Evolutionary conservation across 345 rosid species (phyloP).

Genomic region (Gossypium turneri): DNA sequence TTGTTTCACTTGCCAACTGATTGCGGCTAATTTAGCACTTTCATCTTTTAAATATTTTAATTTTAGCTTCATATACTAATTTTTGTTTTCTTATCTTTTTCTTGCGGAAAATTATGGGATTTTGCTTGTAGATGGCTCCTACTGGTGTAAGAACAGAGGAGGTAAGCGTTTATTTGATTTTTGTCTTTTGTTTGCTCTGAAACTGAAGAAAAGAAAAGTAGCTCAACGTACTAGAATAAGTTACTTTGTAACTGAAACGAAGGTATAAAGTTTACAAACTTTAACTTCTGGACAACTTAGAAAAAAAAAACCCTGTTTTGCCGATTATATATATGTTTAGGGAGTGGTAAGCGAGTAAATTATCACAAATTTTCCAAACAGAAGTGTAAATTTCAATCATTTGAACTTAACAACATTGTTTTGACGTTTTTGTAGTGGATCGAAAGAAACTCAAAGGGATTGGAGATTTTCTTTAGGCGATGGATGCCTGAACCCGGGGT

Average conservation of each 20-base stretch:
- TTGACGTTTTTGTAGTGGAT: conserved; percentile 56
- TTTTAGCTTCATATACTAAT: not conserved
- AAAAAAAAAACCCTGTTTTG: not conserved
- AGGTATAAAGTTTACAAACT: not conserved
- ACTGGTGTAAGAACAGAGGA: conserved; percentile 69
- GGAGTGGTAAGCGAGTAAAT: too few relatives aligned
- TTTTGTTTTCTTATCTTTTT: not conserved
- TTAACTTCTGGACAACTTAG: not conserved
- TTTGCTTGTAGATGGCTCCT: conserved; percentile 61
- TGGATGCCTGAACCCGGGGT: conserved; percentile 69
- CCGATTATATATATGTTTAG: not conserved
- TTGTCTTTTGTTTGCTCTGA: not conserved
- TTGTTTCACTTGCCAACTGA: not conserved
- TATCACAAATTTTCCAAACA: not conserved
- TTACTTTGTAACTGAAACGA: not conserved
- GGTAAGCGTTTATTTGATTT: conserved; percentile 37
- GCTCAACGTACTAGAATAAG: not conserved
- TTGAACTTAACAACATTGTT: not conserved
- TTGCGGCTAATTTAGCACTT: not conserved
- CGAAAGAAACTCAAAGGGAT: conserved; percentile 63
- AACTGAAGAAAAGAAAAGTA: conserved; percentile 4
- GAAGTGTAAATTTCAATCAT: not conserved
- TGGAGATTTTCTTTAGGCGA: conserved; percentile 71
- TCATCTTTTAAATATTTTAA: not conserved
- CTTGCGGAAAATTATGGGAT: conserved; percentile 1